phyloP scores from a whole-genome alignment of 176 grass and related monocot species.

The Musa schizocarpa region DNA sequence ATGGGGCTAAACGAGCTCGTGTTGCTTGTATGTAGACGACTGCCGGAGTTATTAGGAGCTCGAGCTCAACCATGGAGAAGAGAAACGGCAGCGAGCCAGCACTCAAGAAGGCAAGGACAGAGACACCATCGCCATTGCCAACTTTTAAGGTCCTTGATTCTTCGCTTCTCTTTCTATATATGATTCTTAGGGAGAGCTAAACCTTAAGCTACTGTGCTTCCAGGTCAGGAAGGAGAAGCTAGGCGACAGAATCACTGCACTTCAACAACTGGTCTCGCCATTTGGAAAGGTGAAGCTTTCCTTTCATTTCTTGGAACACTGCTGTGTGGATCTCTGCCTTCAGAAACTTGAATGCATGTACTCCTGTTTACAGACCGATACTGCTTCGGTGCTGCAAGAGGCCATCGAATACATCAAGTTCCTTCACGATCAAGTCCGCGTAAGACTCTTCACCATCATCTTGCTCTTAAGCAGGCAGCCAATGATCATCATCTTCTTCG shows the following conservation, averaged over 20 bases:
- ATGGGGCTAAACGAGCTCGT: background rate
- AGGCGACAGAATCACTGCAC: conserved; percentile 96
- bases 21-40: conserved; percentile 22
- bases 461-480: background rate
- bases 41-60: conserved; percentile 29
- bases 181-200: too few relatives aligned
- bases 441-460: conserved; percentile 25
- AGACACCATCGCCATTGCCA: conserved; percentile 55
- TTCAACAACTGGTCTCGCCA: conserved; percentile 95
- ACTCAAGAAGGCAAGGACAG: conserved; percentile 58
- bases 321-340: background rate
- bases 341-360: background rate
- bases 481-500: background rate
- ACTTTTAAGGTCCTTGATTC: conserved; percentile 55
- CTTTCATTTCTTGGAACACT: background rate
- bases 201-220: background rate
- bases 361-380: conserved; percentile 49
- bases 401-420: conserved; percentile 87
- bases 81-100: conserved; percentile 23
- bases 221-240: conserved; percentile 98
- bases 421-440: conserved; percentile 77
- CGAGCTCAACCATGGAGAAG: conserved; percentile 32
- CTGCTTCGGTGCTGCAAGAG: conserved; percentile 95
- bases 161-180: background rate
- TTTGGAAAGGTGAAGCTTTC: conserved; percentile 79